Base-by-base conservation (phyloP, 345 rosid species). In the Ricinus communis region DNA sequence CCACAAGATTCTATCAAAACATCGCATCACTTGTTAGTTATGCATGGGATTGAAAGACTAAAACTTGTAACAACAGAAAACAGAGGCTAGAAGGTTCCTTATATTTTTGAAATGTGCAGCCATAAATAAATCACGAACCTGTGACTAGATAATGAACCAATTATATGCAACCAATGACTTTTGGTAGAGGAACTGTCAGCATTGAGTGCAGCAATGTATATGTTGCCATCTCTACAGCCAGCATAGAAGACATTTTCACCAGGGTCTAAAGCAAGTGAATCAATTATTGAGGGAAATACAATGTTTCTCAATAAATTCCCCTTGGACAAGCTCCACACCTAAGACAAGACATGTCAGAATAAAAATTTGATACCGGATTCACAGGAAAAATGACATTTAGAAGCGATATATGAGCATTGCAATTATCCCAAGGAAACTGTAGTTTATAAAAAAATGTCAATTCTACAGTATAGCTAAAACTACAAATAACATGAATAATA, bases 291-390 rank as follows among this genome's bases (percentile, higher is more conserved):
- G 71, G 92, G 91, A 80, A 92, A 90, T 31, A 82, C 63, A 55
- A 95, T 65, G 70, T 77, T 92, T 85, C 84, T 85, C 81, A 89
- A 71, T 62, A 89, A 65, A 36, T 50, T 75, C 24, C 97, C 96
- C 66, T 69, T 83, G 7, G 93, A 86, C 82, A 92, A 62, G 82
- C 99, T 87, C 97, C 96, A 90, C 10, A 86, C 93, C 95, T 94
- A 62, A 60, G 28, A 69, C 62, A 67, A 65, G n/a, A n/a, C 38
- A 73, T 33, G 57, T 24, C 8, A 52, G 52, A 57, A 18, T 25
- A 70, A 19, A 46, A 65, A 54, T 2, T n/a, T 2, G 21, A 28
- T 25, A 25, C n/a, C n/a, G n/a, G n/a, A n/a, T n/a, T n/a, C n/a
- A n/a, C n/a, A n/a, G n/a, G n/a, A n/a, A n/a, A n/a, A n/a, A n/a